A percentile compares a stretch with the other conserved stretches of the same genome.
Conservation (phyloP, 1,139 yeast species). For the Kurtzmaniella quercitrusa region DNA sequence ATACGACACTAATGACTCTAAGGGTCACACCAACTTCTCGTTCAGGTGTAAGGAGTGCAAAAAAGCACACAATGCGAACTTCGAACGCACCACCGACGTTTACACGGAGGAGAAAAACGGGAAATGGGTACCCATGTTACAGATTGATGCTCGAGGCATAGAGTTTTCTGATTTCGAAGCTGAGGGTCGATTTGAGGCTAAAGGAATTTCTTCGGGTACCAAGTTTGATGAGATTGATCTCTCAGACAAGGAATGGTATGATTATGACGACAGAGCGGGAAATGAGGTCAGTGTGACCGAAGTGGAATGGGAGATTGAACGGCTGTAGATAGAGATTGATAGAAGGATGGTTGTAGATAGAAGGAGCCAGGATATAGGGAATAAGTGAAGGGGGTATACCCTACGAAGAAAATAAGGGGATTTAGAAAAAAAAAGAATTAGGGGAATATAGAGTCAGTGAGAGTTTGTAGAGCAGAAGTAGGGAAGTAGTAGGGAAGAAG, state of each 20-base stretch:
- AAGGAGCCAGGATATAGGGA: too few species aligned
- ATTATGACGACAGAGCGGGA: conserved; percentile 82
- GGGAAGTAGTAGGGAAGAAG: too few species aligned
- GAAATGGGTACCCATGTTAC: conserved; percentile 45
- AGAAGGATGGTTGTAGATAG: not conserved
- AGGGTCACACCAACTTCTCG: conserved; percentile 82
- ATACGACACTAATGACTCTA: conserved; percentile 63
- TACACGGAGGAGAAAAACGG: conserved; percentile 26
- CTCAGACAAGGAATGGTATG: conserved; percentile 87
- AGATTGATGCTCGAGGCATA: conserved; percentile 82
- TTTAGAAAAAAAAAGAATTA: too few species aligned
- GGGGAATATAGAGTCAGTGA: too few species aligned
- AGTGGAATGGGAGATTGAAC: conserved; percentile 49
- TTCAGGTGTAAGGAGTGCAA: conserved; percentile 73
- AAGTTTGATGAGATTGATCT: conserved; percentile 64
- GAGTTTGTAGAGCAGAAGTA: too few species aligned
- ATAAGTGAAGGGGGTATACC: too few species aligned
- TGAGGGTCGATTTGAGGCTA: conserved; percentile 62
- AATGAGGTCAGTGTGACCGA: conserved; percentile 81
- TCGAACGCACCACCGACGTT: conserved; percentile 29
- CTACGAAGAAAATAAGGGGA: too few species aligned
- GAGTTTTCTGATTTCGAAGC: conserved; percentile 69
- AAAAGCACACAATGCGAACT: conserved; percentile 34
- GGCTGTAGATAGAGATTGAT: not conserved
- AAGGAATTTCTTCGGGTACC: conserved; percentile 49